A percentile compares a stretch with the other conserved stretches of the same genome.
Conservation (phyloP, 257 asterid species). For the Fraxinus pennsylvanica region DNA sequence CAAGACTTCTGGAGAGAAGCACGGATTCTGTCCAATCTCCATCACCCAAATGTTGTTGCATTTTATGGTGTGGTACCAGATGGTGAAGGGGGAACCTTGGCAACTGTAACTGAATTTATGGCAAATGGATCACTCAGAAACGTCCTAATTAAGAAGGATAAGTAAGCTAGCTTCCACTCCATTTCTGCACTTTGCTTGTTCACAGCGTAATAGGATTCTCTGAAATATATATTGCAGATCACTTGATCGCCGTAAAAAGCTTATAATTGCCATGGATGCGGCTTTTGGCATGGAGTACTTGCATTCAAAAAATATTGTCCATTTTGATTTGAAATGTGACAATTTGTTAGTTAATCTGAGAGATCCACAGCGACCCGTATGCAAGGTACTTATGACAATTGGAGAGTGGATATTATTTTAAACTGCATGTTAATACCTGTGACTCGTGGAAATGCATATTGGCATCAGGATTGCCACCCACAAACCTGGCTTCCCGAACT, state of each 20-base stretch:
- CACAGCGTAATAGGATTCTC: constrained; percentile 27
- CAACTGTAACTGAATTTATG: constrained; percentile 77
- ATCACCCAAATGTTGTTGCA: constrained; percentile 80
- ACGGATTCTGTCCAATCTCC: constrained; percentile 63
- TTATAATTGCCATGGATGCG: constrained; percentile 77
- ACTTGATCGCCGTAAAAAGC: constrained; percentile 59
- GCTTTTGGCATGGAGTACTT: constrained; percentile 85
- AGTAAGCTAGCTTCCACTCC: constrained; percentile 36
- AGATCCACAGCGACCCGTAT: constrained; percentile 68
- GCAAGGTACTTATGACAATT: constrained; percentile 56
- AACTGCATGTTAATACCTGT: constrained; percentile 14
- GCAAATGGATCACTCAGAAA: constrained; percentile 70
- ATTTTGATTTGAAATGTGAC: constrained; percentile 79
- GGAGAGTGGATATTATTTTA: constrained; percentile 5
- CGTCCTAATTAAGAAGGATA: constrained; percentile 59
- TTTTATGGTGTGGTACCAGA: constrained; percentile 88
- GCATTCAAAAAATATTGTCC: constrained; percentile 73
- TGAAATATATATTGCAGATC: constrained; percentile 41
- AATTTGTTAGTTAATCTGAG: constrained; percentile 68
- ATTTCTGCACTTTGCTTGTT: constrained; percentile 17
- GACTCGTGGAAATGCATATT: neutral
- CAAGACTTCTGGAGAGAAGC: constrained; percentile 87
- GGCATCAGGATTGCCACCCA: neutral
- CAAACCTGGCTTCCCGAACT: constrained; percentile 6
- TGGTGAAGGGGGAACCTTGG: constrained; percentile 76